Percentiles rank a stretch among this genome's conserved stretches.
Evolutionary conservation across 139 green algal genomes (phyloP).

Genomic region (Pleodorina starrii): DNA sequence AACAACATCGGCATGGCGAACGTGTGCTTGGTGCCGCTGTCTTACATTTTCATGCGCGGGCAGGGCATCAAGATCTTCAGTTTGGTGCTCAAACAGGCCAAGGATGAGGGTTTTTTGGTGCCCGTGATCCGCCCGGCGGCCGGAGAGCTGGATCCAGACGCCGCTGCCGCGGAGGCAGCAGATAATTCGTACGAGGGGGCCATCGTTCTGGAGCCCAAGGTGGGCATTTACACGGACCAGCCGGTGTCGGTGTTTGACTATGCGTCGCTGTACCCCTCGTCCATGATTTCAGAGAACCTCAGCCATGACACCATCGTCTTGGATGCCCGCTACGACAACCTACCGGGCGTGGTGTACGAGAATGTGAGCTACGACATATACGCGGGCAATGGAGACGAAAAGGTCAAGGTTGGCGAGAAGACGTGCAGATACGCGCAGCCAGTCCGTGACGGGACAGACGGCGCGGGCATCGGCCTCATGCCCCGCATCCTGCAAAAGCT

Average conservation of each 20-base stretch:
- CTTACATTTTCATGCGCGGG: slow-evolving; percentile 58
- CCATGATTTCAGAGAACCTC: slow-evolving; percentile 51
- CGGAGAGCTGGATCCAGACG: too few species aligned
- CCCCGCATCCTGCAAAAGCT: slow-evolving; percentile 34
- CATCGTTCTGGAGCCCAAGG: slow-evolving; percentile 46
- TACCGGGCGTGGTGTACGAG: slow-evolving; percentile 44
- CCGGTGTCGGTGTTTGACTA: slow-evolving; percentile 52
- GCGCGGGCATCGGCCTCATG: neutral
- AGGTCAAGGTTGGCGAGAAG: too few species aligned
- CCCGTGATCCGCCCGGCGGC: too few species aligned
- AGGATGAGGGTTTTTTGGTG: slow-evolving; percentile 8
- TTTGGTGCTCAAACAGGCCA: slow-evolving; percentile 26
- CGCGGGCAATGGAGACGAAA: too few species aligned
- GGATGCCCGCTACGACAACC: slow-evolving; percentile 28
- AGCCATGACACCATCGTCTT: slow-evolving; percentile 43
- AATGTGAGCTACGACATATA: slow-evolving; percentile 36
- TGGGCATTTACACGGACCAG: slow-evolving; percentile 50
- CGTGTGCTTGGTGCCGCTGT: slow-evolving; percentile 51
- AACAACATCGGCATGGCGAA: slow-evolving; percentile 58
- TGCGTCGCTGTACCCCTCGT: slow-evolving; percentile 49
- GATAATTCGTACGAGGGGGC: slow-evolving; percentile 39
- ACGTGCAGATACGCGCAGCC: too few species aligned
- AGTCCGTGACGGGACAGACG: too few species aligned
- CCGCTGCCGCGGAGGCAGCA: neutral
- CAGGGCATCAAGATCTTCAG: slow-evolving; percentile 61